A percentile compares a stretch with the other conserved stretches of the same genome.
phyloP scores from a whole-genome alignment of 1,139 yeast genomes.

The Taiozyma sp. region DNA sequence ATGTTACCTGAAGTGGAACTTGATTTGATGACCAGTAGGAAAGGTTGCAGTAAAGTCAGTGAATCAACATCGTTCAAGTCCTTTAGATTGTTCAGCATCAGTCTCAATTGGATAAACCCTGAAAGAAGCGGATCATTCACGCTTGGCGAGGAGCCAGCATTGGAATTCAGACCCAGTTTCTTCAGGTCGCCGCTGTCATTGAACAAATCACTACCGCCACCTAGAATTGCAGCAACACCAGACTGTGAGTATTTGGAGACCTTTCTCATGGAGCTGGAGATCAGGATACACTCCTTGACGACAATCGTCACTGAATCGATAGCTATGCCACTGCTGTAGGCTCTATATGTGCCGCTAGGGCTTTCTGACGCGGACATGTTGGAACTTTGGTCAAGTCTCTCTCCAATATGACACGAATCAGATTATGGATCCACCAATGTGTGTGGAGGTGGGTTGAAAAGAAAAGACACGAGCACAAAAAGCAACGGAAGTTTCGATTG shows the following conservation, averaged over 20 bases:
- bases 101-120: constrained; percentile 73
- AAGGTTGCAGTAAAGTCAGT: constrained; percentile 76
- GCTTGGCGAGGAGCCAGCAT: constrained; percentile 15
- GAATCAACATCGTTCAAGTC: constrained; percentile 59
- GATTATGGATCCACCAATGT: not conserved
- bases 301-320: constrained; percentile 81
- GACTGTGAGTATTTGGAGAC: constrained; percentile 70
- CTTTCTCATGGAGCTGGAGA: constrained; percentile 90
- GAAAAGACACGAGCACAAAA: not conserved
- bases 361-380: not conserved
- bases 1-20: constrained; percentile 82
- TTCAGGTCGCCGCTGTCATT: constrained; percentile 35
- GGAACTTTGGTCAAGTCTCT: not conserved
- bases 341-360: not conserved
- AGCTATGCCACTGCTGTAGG: constrained; percentile 18
- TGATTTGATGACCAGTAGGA: constrained; percentile 77
- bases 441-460: not conserved
- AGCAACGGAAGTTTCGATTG: not conserved
- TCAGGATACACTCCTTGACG: constrained; percentile 80
- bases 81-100: constrained; percentile 56
- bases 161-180: constrained; percentile 23
- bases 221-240: constrained; percentile 84
- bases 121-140: constrained; percentile 63
- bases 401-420: not conserved
- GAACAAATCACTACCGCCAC: constrained; percentile 41